phyloP scores from a whole-genome alignment of 495 filamentous ascomycete genomes.

The Daldinia caldariorum region DNA sequence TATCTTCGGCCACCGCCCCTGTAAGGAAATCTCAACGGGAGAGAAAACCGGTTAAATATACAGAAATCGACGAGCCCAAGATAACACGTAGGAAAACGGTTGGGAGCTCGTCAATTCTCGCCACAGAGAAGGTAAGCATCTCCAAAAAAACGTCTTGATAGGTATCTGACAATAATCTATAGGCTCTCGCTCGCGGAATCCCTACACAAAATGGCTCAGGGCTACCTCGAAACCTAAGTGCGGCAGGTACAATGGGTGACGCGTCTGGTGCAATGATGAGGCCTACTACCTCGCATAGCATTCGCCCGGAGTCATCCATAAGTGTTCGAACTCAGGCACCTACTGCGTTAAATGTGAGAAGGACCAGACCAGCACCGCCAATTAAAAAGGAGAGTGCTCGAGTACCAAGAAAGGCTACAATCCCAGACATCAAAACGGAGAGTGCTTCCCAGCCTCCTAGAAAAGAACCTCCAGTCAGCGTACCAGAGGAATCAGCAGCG shows the following conservation, averaged over 20 bases:
- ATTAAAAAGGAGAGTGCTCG: slow-evolving; percentile 53
- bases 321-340: slow-evolving; percentile 46
- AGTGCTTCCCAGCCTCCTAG: slow-evolving; percentile 10
- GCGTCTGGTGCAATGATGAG: slow-evolving; percentile 40
- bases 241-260: slow-evolving; percentile 44
- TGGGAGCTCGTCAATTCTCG: slow-evolving; percentile 61
- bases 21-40: slow-evolving; percentile 77
- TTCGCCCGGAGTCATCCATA: slow-evolving; percentile 53
- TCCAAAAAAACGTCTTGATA: not conserved
- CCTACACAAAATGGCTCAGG: slow-evolving; percentile 49
- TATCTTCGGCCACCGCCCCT: slow-evolving; percentile 54
- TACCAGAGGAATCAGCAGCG: slow-evolving; percentile 19
- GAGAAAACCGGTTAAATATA: slow-evolving; percentile 69
- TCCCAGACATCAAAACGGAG: slow-evolving; percentile 56
- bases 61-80: slow-evolving; percentile 63
- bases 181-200: slow-evolving; percentile 52
- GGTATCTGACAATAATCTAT: slow-evolving; percentile 18
- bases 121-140: slow-evolving; percentile 57
- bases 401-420: slow-evolving; percentile 58
- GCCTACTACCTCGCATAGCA: slow-evolving; percentile 52
- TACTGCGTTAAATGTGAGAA: slow-evolving; percentile 54
- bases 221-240: slow-evolving; percentile 47
- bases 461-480: slow-evolving; percentile 17
- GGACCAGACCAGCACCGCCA: slow-evolving; percentile 53
- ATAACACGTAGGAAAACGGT: slow-evolving; percentile 71